Evolutionary conservation across 257 asterid species (phyloP), one percentile per base, ranked within the genome.

Genomic region (Hygrophila difformis): DNA sequence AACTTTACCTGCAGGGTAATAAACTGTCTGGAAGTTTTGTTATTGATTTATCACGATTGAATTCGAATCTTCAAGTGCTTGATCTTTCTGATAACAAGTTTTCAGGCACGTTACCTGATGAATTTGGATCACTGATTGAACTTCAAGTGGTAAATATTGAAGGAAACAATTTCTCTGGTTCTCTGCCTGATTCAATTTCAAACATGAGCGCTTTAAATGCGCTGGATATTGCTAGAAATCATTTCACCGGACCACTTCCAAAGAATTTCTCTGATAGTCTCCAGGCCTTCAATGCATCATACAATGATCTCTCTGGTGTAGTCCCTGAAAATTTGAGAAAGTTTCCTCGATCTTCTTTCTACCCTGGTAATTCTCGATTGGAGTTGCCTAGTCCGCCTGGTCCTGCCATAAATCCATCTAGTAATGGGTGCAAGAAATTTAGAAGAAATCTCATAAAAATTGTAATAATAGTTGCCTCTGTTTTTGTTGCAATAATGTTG

Each of bases 311-410:
- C 39, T 82, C 94, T 2, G 96, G 98, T 8, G 76, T 71, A 12
- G 96, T 85, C 50, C 96, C 98, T 0, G 93, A 79, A 13, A 85
- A 85, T 59, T 64, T 89, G 73, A 73, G 96, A 47, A 85, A 72
- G 53, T 85, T 89, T 57, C 79, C 98, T 6, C 35, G 55, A 10
- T 75, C 98, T 12, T 79, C 93, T 38, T 89, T 89, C 77, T 89
- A 71, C 67, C 98, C 98, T 16, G 94, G 98, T n/a, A 89, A 89
- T 57, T 71, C 93, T 5, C 31, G 59, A 37, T 55, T 89, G 64
- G 71, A 75, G 26, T 85, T 89, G 62, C 98, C 96, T 1, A 85
- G 79, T 49, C 78, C 93, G 40, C 59, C 76, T 0, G 83, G 78
- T 16, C 69, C 94, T 3, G 66, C 56, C 57, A 64, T 34, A 36